Evolutionary conservation across 768 basidiomycete species (phyloP).

Genomic region (Suillus tomentosus): DNA sequence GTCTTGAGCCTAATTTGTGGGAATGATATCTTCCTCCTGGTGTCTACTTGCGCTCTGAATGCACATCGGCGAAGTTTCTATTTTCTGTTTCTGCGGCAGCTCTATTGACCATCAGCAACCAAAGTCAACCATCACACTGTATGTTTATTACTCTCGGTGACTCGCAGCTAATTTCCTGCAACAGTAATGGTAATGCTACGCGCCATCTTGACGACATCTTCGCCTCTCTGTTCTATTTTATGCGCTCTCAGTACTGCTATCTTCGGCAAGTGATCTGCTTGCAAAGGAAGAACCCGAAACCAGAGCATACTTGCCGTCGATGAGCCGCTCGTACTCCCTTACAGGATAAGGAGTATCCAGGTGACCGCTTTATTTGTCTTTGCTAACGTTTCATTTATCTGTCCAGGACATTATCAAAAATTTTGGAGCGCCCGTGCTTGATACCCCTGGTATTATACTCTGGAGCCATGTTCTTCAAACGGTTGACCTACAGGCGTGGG

Average conservation of each 20-base stretch:
- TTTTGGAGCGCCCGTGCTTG: not conserved
- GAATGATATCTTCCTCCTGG: no score
- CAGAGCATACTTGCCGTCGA: not conserved
- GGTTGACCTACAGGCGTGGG: not conserved
- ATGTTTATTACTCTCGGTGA: not conserved
- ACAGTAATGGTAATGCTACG: not conserved
- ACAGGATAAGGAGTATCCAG: constrained; percentile 1
- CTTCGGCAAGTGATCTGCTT: not conserved
- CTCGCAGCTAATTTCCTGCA: not conserved
- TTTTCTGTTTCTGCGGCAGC: not conserved
- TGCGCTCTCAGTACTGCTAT: not conserved
- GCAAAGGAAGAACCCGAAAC: not conserved
- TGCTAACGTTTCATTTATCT: not conserved
- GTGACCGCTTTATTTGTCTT: not conserved
- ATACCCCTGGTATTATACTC: not conserved
- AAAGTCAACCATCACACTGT: not conserved
- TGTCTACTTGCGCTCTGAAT: not conserved
- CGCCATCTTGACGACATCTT: not conserved
- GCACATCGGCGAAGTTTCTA: not conserved
- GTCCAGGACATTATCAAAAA: not conserved
- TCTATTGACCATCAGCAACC: not conserved
- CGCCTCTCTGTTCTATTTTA: not conserved
- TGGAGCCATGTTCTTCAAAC: not conserved
- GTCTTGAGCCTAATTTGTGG: not conserved
- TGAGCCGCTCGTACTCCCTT: not conserved